A percentile compares a stretch with the other conserved stretches of the same genome.
Conservation (phyloP, 2,329 filamentous ascomycete species). For the Trichoderma aggressivum region DNA sequence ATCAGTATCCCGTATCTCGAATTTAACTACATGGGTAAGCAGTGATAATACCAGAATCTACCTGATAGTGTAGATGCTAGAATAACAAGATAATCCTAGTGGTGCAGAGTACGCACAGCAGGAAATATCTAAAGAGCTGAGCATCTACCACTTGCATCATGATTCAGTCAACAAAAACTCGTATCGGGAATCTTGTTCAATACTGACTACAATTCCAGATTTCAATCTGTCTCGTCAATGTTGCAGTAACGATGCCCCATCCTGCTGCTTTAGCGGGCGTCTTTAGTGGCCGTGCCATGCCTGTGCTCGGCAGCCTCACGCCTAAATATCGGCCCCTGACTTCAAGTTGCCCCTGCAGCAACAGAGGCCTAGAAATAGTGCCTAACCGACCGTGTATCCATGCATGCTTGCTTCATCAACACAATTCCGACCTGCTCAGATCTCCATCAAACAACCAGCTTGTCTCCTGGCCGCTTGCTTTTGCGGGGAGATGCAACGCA, state of each 20-base stretch:
- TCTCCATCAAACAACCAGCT: not conserved
- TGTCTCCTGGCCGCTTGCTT: not conserved
- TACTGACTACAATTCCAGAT: too few relatives aligned
- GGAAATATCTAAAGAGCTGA: not conserved
- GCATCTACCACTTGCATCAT: not conserved
- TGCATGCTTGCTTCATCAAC: not conserved
- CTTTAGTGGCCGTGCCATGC: not conserved
- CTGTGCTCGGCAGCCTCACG: constrained; percentile 12
- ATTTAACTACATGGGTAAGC: too few relatives aligned
- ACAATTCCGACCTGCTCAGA: not conserved
- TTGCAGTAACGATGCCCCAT: not conserved
- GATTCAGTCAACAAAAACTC: not conserved
- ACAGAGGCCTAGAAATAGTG: not conserved
- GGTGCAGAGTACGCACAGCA: not conserved
- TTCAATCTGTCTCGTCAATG: not conserved
- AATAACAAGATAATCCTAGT: not conserved
- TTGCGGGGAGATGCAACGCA: not conserved
- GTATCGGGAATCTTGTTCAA: not conserved
- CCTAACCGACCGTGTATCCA: not conserved
- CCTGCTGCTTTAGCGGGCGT: not conserved
- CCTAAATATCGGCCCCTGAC: constrained; percentile 18
- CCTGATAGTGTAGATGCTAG: not conserved
- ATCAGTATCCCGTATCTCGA: not conserved
- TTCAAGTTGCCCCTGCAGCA: not conserved
- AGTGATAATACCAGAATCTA: not conserved